Conservation (phyloP, 306 rosid genomes). For the Betula pendula region DNA sequence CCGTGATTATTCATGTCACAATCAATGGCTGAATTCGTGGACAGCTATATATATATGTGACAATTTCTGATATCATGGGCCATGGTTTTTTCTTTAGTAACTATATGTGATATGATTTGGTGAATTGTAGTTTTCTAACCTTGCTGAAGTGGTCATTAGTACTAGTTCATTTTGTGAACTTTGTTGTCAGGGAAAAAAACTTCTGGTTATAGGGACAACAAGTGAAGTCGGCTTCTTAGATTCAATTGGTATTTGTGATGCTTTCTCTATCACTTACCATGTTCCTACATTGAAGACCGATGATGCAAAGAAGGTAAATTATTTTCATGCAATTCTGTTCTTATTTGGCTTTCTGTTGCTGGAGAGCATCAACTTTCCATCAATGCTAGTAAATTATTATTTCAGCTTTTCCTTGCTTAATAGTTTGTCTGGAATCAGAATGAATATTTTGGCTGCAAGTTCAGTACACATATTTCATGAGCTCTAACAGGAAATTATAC, state of each 20-base stretch:
- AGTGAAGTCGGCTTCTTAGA: conserved; percentile 88
- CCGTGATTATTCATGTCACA: conserved; percentile 25
- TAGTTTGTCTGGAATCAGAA: neutral
- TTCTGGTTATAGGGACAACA: conserved; percentile 90
- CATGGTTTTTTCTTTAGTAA: neutral
- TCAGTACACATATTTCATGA: neutral
- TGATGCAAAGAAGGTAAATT: conserved; percentile 82
- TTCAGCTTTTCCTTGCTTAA: neutral
- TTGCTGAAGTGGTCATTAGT: conserved; percentile 8
- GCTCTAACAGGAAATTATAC: neutral
- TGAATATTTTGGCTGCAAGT: neutral
- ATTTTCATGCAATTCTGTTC: conserved; percentile 18
- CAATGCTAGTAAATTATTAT: neutral
- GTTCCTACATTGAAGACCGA: conserved; percentile 64
- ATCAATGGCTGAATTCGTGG: neutral
- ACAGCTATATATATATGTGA: neutral
- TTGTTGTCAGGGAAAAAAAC: conserved; percentile 81
- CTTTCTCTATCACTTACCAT: conserved; percentile 78
- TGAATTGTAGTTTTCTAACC: conserved; percentile 3
- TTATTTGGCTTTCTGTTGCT: neutral
- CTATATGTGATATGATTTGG: neutral
- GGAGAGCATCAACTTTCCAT: neutral
- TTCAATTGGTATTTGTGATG: conserved; percentile 70
- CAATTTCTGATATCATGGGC: neutral
- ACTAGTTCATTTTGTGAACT: conserved; percentile 18